Evolutionary conservation across 345 rosid species (phyloP).

Genomic region (Viola odorata): DNA sequence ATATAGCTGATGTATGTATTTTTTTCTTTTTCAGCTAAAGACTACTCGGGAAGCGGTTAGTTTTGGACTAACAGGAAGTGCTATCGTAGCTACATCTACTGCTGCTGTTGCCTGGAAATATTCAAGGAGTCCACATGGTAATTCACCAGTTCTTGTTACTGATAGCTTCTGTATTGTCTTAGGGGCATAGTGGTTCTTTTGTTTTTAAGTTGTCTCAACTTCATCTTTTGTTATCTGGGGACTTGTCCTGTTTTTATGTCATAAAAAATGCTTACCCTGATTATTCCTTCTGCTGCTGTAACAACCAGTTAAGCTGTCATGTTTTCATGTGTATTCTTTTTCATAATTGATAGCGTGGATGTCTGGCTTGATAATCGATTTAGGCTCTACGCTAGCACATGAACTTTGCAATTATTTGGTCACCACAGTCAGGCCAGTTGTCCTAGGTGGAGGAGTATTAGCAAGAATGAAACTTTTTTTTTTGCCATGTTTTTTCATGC

Average conservation of each 20-base stretch:
- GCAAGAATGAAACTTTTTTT: background rate
- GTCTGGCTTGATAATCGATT: no score
- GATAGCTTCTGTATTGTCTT: background rate
- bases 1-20: conserved; percentile 2
- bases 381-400: background rate
- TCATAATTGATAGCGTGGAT: background rate
- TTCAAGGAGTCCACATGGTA: conserved; percentile 84
- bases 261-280: background rate
- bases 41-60: conserved; percentile 68
- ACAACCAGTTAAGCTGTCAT: background rate
- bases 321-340: background rate
- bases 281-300: background rate
- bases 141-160: background rate
- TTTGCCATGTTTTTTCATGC: background rate
- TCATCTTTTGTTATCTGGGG: background rate
- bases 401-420: background rate
- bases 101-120: conserved; percentile 89
- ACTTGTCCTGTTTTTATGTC: no score
- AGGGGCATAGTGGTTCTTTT: background rate
- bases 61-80: conserved; percentile 49
- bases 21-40: conserved; percentile 51
- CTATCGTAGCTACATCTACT: conserved; percentile 70
- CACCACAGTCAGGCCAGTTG: background rate
- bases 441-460: background rate
- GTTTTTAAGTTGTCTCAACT: background rate